These are phyloP conservation scores for Puccinia hordei DNA, from an alignment of 1,284 basidiomycete genomes.

Conservation along the genomic window DNA sequence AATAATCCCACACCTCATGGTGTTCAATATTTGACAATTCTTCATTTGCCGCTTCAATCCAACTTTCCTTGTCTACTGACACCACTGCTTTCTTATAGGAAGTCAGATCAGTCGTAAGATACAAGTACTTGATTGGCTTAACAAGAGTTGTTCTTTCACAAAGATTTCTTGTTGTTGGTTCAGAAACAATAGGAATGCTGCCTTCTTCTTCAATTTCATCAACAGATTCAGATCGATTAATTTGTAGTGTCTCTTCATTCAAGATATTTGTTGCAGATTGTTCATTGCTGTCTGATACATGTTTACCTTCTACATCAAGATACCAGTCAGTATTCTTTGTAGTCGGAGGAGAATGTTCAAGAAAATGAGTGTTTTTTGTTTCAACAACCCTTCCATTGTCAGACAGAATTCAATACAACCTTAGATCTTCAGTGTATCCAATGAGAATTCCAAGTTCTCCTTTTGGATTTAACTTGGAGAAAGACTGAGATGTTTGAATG, in stretches of 20 bases:
- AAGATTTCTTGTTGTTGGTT: not conserved
- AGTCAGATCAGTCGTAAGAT: not conserved
- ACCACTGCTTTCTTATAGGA: not conserved
- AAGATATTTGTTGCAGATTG: not conserved
- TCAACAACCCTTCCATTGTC: not conserved
- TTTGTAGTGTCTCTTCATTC: too few relatives aligned
- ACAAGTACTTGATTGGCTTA: not conserved
- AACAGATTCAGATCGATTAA: too few relatives aligned
- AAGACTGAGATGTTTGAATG: not conserved
- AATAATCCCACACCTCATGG: conserved; percentile 7
- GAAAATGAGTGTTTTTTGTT: not conserved
- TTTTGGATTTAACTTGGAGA: not conserved
- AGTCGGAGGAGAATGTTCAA: not conserved
- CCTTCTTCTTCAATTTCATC: too few relatives aligned
- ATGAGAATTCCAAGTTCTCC: not conserved
- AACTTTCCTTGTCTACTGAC: not conserved
- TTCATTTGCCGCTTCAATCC: not conserved
- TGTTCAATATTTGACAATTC: conserved; percentile 5
- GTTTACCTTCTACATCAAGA: not conserved
- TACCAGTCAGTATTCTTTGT: not conserved
- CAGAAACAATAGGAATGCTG: too few relatives aligned
- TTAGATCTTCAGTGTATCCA: not conserved
- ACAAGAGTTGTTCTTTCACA: not conserved
- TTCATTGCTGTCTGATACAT: not conserved
- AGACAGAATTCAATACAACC: not conserved